These are phyloP conservation scores for Coemansia sp. DNA, from an alignment of 192 early-diverging fungal genomes.

Conservation along the genomic window DNA sequence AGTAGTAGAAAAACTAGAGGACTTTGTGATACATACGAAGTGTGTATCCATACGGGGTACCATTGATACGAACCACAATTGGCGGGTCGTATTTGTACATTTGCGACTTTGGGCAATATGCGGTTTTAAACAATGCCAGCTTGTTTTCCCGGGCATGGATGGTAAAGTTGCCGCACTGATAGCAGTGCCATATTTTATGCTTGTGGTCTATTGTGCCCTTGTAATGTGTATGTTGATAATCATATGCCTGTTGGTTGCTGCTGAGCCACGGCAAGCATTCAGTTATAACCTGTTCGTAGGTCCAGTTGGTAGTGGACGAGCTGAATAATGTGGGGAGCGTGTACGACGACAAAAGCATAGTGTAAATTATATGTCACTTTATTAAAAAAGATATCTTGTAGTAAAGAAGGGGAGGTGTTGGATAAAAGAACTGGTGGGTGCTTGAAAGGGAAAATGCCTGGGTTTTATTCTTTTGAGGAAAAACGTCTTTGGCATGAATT, in stretches of 20 bases:
- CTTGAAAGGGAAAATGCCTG: background rate
- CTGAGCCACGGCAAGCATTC: constrained; percentile 11
- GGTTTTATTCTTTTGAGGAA: too few relatives aligned
- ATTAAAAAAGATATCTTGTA: background rate
- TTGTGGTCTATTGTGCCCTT: constrained; percentile 5
- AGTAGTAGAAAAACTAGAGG: background rate
- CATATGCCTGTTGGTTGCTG: background rate
- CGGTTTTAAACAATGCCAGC: constrained; percentile 3
- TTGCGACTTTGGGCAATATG: background rate
- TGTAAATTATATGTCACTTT: background rate
- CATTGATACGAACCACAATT: constrained; percentile 4
- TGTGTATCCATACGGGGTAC: background rate
- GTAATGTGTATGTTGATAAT: background rate
- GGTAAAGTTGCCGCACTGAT: constrained; percentile 10
- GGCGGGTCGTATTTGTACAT: background rate
- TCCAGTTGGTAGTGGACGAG: background rate
- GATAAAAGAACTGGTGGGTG: background rate
- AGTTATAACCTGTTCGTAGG: constrained; percentile 7
- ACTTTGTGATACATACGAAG: constrained; percentile 8
- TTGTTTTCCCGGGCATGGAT: constrained; percentile 10
- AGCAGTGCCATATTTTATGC: background rate
- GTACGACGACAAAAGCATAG: constrained; percentile 14
- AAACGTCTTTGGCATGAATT: too few relatives aligned
- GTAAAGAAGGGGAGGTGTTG: background rate
- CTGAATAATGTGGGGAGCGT: background rate